Evolutionary conservation across 805 yeast species (phyloP), one percentile per base, ranked within the genome.

Genomic region (Metschnikowia bowlesiae): DNA sequence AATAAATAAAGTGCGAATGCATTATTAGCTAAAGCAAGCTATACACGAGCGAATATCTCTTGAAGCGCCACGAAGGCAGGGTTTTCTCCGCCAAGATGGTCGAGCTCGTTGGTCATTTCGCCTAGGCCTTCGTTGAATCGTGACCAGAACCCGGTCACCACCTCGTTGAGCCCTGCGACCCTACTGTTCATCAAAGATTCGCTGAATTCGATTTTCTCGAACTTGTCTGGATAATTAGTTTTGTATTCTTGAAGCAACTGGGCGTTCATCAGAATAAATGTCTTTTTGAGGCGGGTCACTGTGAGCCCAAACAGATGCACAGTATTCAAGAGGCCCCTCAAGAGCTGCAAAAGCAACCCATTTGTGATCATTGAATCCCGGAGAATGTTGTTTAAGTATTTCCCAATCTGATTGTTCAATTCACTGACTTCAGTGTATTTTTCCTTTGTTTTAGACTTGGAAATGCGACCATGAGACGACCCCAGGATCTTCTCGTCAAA

Each of bases 331-430:
- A 83, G 58, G 45, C 65, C 67, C 54, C 76, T 73, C 41, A 80
- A 58, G 13, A 75, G 66, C 43, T 74, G 71, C 40, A 85, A 69
- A 46, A 85, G 64, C 43, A 72, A 74, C 16, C 79, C 74, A 49
- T 82, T 80, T 1, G 91, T 84, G 48, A 87, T 70, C 62, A 87
- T 74, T 9, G 89, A 81, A 55, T 84, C 87, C 54, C 81, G 77
- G 55, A 89, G 64, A 18, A 84, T 74, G 2, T 84, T 79, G 61
- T 83, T 86, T 53, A 88, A 68, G 58, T 79, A 84, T 8, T 76
- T 70, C 40, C 83, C 80, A 49, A 86, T 73, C 31, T 67, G 66
- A 61, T 29, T 67, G 59, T 50, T 76, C 80, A 50, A 81, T 6
- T 44, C 54, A n/a, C 40, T 36, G 9, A 50, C 49, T 31, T 55